Conservation (phyloP, 306 rosid genomes). For the Carpinus viminea region DNA sequence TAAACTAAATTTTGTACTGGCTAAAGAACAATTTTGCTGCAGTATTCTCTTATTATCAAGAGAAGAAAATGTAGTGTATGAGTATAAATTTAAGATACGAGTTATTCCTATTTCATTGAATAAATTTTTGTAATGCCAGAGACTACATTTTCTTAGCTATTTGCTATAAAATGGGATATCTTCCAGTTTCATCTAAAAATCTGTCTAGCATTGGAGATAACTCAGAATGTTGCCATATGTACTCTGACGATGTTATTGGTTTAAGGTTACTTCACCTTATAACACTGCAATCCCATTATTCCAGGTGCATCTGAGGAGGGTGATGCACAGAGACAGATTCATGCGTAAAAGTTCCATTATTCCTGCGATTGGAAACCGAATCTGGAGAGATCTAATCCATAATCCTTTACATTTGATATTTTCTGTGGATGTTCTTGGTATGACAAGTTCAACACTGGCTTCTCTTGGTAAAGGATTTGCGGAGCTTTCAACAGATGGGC, state of each 20-base stretch:
- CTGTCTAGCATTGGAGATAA: neutral
- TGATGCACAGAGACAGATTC: conserved; percentile 92
- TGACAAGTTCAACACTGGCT: conserved; percentile 96
- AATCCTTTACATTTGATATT: conserved; percentile 92
- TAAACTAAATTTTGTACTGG: neutral
- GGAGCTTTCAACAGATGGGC: conserved; percentile 97
- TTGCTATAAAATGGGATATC: neutral
- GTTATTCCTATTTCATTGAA: neutral
- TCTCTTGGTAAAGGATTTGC: conserved; percentile 97
- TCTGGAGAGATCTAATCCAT: conserved; percentile 96
- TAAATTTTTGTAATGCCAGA: neutral
- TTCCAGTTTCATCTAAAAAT: neutral
- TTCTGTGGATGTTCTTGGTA: conserved; percentile 93
- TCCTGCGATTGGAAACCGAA: conserved; percentile 87
- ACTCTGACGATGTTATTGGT: neutral
- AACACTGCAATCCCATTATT: conserved; percentile 30
- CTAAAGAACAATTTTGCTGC: neutral
- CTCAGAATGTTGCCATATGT: neutral
- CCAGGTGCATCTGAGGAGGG: conserved; percentile 96
- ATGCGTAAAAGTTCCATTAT: conserved; percentile 84
- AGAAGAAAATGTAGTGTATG: neutral
- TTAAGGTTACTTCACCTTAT: conserved; percentile 5
- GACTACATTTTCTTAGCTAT: neutral
- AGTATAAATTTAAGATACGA: neutral
- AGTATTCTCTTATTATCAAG: neutral